Evolutionary conservation across 2,329 filamentous ascomycete genomes (phyloP).

Genomic region (Exophiala lecanii-corni): DNA sequence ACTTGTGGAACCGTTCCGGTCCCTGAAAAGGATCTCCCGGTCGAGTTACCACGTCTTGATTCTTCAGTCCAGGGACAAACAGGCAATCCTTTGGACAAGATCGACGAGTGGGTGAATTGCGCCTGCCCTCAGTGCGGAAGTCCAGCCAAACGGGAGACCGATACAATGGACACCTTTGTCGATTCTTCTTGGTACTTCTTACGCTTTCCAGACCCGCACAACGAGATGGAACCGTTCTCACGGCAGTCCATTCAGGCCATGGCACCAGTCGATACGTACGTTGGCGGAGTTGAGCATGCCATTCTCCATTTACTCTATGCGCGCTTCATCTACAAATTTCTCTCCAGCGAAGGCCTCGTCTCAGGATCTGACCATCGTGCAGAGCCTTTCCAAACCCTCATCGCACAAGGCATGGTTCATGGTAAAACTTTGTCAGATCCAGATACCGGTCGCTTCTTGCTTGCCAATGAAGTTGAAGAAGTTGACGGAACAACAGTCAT

Average conservation of each 20-base stretch:
- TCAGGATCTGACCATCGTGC: constrained; percentile 38
- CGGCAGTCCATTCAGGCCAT: constrained; percentile 50
- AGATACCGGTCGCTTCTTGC: constrained; percentile 68
- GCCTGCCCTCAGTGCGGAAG: constrained; percentile 66
- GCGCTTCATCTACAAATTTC: constrained; percentile 84
- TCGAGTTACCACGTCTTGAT: constrained; percentile 66
- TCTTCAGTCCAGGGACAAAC: constrained; percentile 61
- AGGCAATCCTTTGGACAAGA: constrained; percentile 72
- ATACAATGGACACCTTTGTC: constrained; percentile 96
- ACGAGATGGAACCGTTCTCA: constrained; percentile 58
- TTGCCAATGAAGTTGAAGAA: constrained; percentile 64
- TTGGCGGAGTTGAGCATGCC: constrained; percentile 85
- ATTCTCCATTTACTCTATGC: constrained; percentile 86
- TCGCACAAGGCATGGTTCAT: constrained; percentile 91
- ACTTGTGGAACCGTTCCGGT: constrained; percentile 76
- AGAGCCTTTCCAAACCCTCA: constrained; percentile 77
- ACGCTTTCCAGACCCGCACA: constrained; percentile 69
- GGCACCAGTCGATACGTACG: constrained; percentile 80
- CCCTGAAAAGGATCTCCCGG: constrained; percentile 69
- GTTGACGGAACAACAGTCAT: constrained; percentile 55
- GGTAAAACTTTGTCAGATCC: constrained; percentile 78
- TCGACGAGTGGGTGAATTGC: constrained; percentile 69
- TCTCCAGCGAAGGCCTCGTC: constrained; percentile 51
- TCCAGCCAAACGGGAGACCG: constrained; percentile 74
- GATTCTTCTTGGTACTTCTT: constrained; percentile 94